Percentiles rank a stretch among this genome's conserved stretches.
Evolutionary conservation across 345 rosid genomes (phyloP).

Genomic region (Hibiscus mutabilis): DNA sequence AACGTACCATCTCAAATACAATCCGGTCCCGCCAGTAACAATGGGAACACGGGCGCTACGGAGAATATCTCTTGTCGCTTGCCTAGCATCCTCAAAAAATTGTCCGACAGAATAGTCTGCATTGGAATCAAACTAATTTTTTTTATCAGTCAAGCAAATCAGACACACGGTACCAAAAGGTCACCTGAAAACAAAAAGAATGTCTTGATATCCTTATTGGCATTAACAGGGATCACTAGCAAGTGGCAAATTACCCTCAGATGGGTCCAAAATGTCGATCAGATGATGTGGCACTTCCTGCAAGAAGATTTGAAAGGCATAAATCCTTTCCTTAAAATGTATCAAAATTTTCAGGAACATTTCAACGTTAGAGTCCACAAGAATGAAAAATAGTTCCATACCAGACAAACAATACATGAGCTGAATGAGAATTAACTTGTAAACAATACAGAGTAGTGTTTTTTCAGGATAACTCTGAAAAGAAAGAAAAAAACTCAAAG

Average conservation of each 20-base stretch:
- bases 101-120: conserved; percentile 87
- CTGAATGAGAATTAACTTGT: neutral
- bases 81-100: conserved; percentile 69
- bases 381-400: neutral
- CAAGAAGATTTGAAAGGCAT: conserved; percentile 3
- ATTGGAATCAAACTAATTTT: neutral
- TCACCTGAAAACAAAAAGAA: neutral
- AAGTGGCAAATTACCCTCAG: conserved; percentile 48
- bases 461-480: neutral
- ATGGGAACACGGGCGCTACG: conserved; percentile 60
- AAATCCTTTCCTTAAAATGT: neutral
- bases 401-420: neutral
- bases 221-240: conserved; percentile 1
- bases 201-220: conserved; percentile 5
- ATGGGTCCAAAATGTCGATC: conserved; percentile 73
- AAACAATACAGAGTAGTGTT: neutral
- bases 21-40: conserved; percentile 87
- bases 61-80: conserved; percentile 59
- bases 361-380: neutral
- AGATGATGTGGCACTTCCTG: conserved; percentile 91
- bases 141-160: neutral
- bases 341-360: neutral
- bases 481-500: neutral
- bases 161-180: conserved; percentile 1
- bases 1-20: conserved; percentile 83